Evolutionary conservation across 2,329 filamentous ascomycete genomes (phyloP), one percentile per base, ranked within the genome.

Genomic region (Curvularia spicifera): DNA sequence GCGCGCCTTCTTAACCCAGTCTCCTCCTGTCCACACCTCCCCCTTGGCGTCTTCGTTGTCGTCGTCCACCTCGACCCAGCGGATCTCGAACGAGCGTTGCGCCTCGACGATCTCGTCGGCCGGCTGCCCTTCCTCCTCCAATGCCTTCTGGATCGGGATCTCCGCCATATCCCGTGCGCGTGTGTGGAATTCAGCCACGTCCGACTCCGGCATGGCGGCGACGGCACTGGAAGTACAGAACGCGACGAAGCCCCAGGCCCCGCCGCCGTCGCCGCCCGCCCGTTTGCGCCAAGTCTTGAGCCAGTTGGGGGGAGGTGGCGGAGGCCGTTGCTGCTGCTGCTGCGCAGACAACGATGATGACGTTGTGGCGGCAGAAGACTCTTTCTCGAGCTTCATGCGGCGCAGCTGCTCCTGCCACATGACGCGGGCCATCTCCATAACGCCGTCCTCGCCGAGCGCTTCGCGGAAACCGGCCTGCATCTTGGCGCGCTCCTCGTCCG

Each of bases 301-400:
- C 46, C 46, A 49, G 46, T 49, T 33, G 33, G 46, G 46, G 46
- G 46, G 46, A 39, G 46, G 46, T 49, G 46, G 46, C 46, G 46
- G 33, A 49, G 46, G 46, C 46, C 46, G 33, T 49, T 42, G 47
- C 37, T 50, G 47, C 47, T 50, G 47, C 47, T 51, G 24, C 24
- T 26, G 49, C 49, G 37, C 37, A 51, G 49, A 51, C 37, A 37
- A 51, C 37, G 49, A 51, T 43, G 49, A 51, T 26, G 49, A 33
- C 24, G 49, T 33, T 37, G 37, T 37, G 37, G 49, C 37, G 43
- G 47, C 40, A 50, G 37, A 51, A 51, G 49, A 51, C 49, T 51
- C 49, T 51, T 51, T 51, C 49, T 51, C 37, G 49, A 51, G 49
- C 37, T 51, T 51, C 49, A 51, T 51, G 49, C 37, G 49, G 49